A percentile compares a stretch with the other conserved stretches of the same genome.
Evolutionary conservation across 352 stramenopile genomes (phyloP).

Genomic region (Globisporangium emineosum): DNA sequence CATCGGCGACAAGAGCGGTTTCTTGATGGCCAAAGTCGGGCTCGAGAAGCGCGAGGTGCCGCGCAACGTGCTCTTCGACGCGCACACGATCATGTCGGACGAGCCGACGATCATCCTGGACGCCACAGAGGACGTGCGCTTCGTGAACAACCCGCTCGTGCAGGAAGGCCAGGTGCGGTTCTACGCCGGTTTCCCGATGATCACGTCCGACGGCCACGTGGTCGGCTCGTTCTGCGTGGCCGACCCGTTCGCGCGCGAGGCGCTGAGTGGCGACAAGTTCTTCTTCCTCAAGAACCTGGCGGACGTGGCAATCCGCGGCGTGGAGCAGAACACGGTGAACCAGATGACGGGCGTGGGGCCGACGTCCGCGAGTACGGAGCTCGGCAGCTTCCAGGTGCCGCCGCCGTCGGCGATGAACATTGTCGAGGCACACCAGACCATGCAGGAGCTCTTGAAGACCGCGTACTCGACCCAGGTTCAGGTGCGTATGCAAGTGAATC

Average conservation of each 20-base stretch:
- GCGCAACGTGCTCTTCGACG: conserved; percentile 76
- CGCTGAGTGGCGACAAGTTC: conserved; percentile 71
- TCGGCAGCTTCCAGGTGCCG: conserved; percentile 32
- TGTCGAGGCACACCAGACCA: conserved; percentile 61
- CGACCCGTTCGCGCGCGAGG: conserved; percentile 72
- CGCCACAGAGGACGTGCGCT: conserved; percentile 71
- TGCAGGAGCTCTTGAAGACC: conserved; percentile 82
- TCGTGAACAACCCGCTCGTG: conserved; percentile 77
- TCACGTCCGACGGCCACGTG: conserved; percentile 59
- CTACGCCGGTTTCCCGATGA: conserved; percentile 78
- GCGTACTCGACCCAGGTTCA: conserved; percentile 82
- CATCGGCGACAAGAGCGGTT: conserved; percentile 83
- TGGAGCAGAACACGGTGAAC: conserved; percentile 78
- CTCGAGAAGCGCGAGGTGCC: conserved; percentile 75
- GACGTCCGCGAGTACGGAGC: conserved; percentile 16
- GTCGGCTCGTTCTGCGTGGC: conserved; percentile 78
- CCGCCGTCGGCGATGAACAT: conserved; percentile 61
- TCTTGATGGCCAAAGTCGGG: conserved; percentile 78
- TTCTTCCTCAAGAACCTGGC: conserved; percentile 86
- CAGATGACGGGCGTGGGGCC: conserved; percentile 21
- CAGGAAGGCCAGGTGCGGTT: conserved; percentile 75
- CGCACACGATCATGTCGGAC: conserved; percentile 77
- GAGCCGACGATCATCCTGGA: conserved; percentile 82
- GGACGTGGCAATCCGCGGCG: conserved; percentile 64
- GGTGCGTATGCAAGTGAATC: conserved; percentile 79